Evolutionary conservation across 768 basidiomycete genomes (phyloP), one percentile per base, ranked within the genome.

Genomic region (Calocera viscosa): DNA sequence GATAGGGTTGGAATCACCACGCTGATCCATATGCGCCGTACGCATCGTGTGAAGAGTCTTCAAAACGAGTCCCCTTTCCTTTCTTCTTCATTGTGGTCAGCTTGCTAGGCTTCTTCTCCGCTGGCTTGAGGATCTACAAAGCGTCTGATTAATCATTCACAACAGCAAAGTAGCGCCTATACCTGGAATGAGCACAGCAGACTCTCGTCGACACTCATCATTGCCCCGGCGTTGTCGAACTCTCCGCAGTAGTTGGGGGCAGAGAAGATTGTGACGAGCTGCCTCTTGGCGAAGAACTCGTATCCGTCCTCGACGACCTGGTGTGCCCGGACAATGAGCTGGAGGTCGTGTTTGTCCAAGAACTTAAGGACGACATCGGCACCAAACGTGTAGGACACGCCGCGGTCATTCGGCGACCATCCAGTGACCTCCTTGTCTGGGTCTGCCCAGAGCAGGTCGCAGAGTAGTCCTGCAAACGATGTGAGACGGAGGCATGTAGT

Each of bases 31-130:
- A 60, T 19, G 53, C 14, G 8, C 30, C 53, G 43, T 60, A 60
- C 5, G 53, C n/a, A n/a, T n/a, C 14, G 53, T 16, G 14, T 10
- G 11, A 19, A 26, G 53, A 60, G 53, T 60, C 53, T 26, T 5
- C 30, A 32, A 60, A 60, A 2, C 53, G 53, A 22, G 53, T 60
- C 2, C 14, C 24, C 30, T 60, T 60, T 12, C 53, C 53, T 60
- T 60, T 60, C 53, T 60, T 60, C 53, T 60, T 60, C 53, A 60
- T 60, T 10, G 5, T 19, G 22, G 72, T 70, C 72, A 77, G 77
- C 70, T 94, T 95, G 7, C 43, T 38, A 66, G 90, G 85, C 78
- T 96, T 97, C 85, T 98, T 98, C 82, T 99, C 95, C n/a, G 95
- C 95, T 35, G 95, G 95, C 79, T 99, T 99, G 73, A 99, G 82